Evolutionary conservation across 2,329 filamentous ascomycete species (phyloP).

Genomic region (Phialemonium atrogriseum): DNA sequence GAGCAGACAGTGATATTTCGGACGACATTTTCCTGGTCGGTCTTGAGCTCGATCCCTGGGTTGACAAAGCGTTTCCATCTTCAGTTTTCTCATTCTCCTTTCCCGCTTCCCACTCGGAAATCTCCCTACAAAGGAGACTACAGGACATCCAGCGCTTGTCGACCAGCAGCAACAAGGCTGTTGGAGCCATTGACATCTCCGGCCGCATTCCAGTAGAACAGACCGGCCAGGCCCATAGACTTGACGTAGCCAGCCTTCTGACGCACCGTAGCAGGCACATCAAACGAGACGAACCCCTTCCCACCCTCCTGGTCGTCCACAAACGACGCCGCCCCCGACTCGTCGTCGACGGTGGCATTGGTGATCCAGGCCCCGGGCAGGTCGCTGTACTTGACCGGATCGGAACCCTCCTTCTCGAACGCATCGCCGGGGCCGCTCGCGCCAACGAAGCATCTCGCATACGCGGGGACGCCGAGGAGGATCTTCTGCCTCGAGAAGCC

Average conservation of each 20-base stretch:
- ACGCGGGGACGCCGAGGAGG: conserved; percentile 54
- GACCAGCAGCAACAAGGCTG: conserved; percentile 55
- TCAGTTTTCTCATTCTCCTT: no score
- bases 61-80: no score
- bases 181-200: conserved; percentile 44
- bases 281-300: conserved; percentile 54
- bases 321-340: conserved; percentile 49
- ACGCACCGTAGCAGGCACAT: conserved; percentile 50
- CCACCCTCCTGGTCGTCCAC: conserved; percentile 29
- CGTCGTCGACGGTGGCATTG: conserved; percentile 35
- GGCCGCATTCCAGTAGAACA: conserved; percentile 64
- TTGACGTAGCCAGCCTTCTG: conserved; percentile 54
- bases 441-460: conserved; percentile 52
- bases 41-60: no score
- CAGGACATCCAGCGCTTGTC: no score
- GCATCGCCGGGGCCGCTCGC: conserved; percentile 44
- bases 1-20: no score
- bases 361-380: conserved; percentile 43
- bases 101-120: no score
- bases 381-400: conserved; percentile 55
- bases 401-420: conserved; percentile 28
- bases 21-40: no score
- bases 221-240: conserved; percentile 44
- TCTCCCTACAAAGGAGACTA: no score
- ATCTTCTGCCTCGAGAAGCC: conserved; percentile 51